phyloP scores from a whole-genome alignment of 768 basidiomycete genomes.

The Termitomyces sp. region DNA sequence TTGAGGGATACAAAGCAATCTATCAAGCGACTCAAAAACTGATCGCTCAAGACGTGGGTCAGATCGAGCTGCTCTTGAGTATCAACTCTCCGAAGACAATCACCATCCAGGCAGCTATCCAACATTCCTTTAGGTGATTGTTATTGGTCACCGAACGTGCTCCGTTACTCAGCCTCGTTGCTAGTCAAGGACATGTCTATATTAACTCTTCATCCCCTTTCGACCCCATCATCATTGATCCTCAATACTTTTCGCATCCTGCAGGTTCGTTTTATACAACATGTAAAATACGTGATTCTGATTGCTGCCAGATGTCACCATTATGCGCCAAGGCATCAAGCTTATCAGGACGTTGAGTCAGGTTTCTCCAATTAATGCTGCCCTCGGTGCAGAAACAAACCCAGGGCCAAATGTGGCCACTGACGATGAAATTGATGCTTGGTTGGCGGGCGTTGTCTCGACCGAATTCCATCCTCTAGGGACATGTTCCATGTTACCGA shows the following conservation, averaged over 20 bases:
- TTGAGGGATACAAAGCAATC: slow-evolving; percentile 48
- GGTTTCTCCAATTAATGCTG: slow-evolving; percentile 42
- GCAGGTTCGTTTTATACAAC: slow-evolving; percentile 30
- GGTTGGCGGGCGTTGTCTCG: slow-evolving; percentile 34
- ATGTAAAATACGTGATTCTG: not conserved
- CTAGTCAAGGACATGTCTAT: slow-evolving; percentile 52
- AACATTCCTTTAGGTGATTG: slow-evolving; percentile 51
- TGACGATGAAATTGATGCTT: slow-evolving; percentile 53
- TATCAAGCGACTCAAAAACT: slow-evolving; percentile 40
- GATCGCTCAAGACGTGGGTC: slow-evolving; percentile 35
- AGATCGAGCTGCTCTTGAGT: slow-evolving; percentile 51
- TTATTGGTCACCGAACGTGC: not conserved
- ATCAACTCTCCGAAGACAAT: slow-evolving; percentile 32
- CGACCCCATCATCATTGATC: slow-evolving; percentile 57
- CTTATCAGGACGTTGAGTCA: slow-evolving; percentile 51
- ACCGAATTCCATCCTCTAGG: slow-evolving; percentile 61
- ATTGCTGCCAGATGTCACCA: slow-evolving; percentile 28
- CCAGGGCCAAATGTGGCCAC: slow-evolving; percentile 47
- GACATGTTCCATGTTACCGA: slow-evolving; percentile 55
- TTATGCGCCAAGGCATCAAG: slow-evolving; percentile 57
- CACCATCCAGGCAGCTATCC: slow-evolving; percentile 59
- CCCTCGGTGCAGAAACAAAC: slow-evolving; percentile 37
- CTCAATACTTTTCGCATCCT: slow-evolving; percentile 54
- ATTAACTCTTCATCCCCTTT: slow-evolving; percentile 59
- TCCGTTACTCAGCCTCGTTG: not conserved